These are phyloP conservation scores for Aureobasidium melanogenum DNA, from an alignment of 2,329 filamentous ascomycete species.

Conservation along the genomic window DNA sequence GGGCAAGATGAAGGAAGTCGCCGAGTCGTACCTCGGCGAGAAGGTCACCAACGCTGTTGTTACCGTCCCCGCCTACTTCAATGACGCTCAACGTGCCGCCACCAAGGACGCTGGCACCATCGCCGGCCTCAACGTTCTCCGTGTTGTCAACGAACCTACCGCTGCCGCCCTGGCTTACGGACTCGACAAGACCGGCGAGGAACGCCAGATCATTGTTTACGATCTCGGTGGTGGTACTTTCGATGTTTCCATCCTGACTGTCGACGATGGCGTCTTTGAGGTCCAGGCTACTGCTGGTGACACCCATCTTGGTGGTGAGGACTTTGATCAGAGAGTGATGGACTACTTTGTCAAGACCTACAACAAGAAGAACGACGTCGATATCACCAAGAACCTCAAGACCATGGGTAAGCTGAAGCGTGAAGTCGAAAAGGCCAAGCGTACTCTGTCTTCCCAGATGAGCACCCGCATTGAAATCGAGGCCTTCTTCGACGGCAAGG, in stretches of 20 bases:
- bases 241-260: conserved; percentile 79
- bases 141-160: conserved; percentile 94
- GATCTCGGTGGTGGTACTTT: conserved; percentile 92
- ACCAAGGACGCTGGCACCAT: conserved; percentile 93
- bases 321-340: conserved; percentile 97
- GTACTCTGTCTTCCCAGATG: conserved; percentile 56
- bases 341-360: conserved; percentile 93
- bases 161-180: conserved; percentile 93
- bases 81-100: conserved; percentile 93
- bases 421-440: conserved; percentile 99
- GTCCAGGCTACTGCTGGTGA: conserved; percentile 92
- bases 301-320: conserved; percentile 94
- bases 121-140: conserved; percentile 87
- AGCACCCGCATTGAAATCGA: conserved; percentile 65
- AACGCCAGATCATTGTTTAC: conserved; percentile 86
- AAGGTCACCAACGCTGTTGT: conserved; percentile 83
- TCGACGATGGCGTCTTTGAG: conserved; percentile 74
- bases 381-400: conserved; percentile 91
- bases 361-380: conserved; percentile 95
- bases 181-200: conserved; percentile 74
- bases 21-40: conserved; percentile 71
- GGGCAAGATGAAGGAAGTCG: conserved; percentile 77
- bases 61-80: conserved; percentile 96
- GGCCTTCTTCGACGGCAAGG: conserved; percentile 90
- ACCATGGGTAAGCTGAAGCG: conserved; percentile 99